Evolutionary conservation across 1,284 basidiomycete genomes (phyloP).

Genomic region (Polyporus tsugae): DNA sequence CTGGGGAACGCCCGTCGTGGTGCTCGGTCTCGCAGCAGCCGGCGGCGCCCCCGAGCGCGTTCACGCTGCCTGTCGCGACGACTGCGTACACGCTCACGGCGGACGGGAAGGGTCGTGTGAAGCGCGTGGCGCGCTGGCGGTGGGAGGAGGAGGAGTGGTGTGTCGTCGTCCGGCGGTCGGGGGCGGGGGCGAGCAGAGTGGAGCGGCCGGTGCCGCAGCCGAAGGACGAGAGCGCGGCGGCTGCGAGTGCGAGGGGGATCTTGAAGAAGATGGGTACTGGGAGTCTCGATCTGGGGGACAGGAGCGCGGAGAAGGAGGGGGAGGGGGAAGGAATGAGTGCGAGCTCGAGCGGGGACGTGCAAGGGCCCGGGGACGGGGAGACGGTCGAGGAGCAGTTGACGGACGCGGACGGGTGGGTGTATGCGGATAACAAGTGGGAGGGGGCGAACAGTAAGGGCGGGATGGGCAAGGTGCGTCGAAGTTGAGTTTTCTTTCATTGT

Average conservation of each 20-base stretch:
- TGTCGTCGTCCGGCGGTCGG: conserved; percentile 71
- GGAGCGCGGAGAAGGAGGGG: conserved; percentile 37
- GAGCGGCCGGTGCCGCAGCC: conserved; percentile 63
- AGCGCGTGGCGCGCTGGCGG: conserved; percentile 80
- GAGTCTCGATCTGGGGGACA: conserved; percentile 39
- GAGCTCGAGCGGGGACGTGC: conserved; percentile 36
- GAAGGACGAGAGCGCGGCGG: conserved; percentile 55
- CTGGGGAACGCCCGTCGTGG: conserved; percentile 92
- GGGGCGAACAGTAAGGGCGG: conserved; percentile 78
- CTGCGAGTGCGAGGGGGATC: conserved; percentile 48
- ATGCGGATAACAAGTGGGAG: conserved; percentile 98
- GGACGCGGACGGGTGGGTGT: conserved; percentile 92
- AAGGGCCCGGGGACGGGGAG: conserved; percentile 37
- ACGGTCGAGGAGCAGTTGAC: conserved; percentile 62
- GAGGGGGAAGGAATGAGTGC: conserved; percentile 26
- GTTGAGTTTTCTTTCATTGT: background rate
- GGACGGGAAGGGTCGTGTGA: conserved; percentile 60
- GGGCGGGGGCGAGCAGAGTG: conserved; percentile 55
- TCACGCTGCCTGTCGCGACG: conserved; percentile 61
- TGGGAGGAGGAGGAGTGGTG: conserved; percentile 93
- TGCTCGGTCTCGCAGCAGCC: conserved; percentile 67
- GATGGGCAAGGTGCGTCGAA: conserved; percentile 74
- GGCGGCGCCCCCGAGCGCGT: conserved; percentile 70
- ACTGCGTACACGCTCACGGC: conserved; percentile 61
- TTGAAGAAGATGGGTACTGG: conserved; percentile 57